A percentile compares a stretch with the other conserved stretches of the same genome.
Evolutionary conservation across 2,329 filamentous ascomycete genomes (phyloP).

Genomic region (Xylariaceae sp.): DNA sequence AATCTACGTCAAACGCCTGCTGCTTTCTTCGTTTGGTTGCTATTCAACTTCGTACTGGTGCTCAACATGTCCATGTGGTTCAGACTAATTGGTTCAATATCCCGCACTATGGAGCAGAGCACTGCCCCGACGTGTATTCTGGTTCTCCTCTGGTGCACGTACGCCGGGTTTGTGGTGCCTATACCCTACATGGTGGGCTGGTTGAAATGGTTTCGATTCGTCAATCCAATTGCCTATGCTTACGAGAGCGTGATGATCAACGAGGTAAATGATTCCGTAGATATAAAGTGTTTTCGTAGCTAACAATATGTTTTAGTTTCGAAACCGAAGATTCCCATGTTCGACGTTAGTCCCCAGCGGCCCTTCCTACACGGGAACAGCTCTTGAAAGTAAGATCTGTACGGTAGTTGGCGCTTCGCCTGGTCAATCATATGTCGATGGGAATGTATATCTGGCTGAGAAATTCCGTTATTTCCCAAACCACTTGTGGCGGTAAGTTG

Average conservation of each 20-base stretch:
- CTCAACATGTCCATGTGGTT: constrained; percentile 80
- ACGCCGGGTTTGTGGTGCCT: constrained; percentile 62
- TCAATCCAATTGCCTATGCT: constrained; percentile 70
- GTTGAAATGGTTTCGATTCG: constrained; percentile 74
- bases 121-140: constrained; percentile 52
- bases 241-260: constrained; percentile 78
- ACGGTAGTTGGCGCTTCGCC: constrained; percentile 49
- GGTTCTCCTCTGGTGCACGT: constrained; percentile 59
- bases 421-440: constrained; percentile 47
- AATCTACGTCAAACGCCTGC: constrained; percentile 66
- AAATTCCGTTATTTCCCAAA: constrained; percentile 51
- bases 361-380: constrained; percentile 34
- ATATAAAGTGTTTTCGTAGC: background rate
- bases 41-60: constrained; percentile 35
- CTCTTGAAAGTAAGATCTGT: constrained; percentile 44
- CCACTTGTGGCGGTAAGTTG: constrained; percentile 52
- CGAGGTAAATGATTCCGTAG: constrained; percentile 39
- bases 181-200: constrained; percentile 66
- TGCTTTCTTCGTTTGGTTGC: constrained; percentile 71
- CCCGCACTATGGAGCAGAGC: constrained; percentile 60
- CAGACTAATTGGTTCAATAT: constrained; percentile 66
- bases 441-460: constrained; percentile 49
- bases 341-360: constrained; percentile 38
- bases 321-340: constrained; percentile 52
- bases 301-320: constrained; percentile 41